These are phyloP conservation scores for Heliamphora exappendiculata DNA, from an alignment of 148 eudicot species.

Conservation along the genomic window DNA sequence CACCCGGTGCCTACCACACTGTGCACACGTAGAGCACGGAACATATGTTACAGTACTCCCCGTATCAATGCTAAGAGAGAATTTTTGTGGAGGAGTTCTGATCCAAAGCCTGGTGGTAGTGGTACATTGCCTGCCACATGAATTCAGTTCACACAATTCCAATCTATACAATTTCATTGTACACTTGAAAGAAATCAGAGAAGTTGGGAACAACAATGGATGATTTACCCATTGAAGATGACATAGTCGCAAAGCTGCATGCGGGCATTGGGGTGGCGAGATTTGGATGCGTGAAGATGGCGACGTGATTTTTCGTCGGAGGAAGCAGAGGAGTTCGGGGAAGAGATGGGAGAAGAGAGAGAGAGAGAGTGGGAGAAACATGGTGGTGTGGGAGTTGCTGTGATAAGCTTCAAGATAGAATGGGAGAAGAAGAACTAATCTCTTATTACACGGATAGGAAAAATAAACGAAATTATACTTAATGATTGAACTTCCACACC, in stretches of 20 bases:
- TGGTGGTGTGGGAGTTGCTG: conserved; percentile 29
- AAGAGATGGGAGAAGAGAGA: conserved; percentile 34
- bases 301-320: conserved; percentile 31
- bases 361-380: conserved; percentile 51
- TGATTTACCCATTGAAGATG: conserved; percentile 57
- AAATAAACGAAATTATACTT: too few relatives aligned
- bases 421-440: too few relatives aligned
- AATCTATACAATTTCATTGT: too few relatives aligned
- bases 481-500: too few relatives aligned
- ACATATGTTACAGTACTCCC: conserved; percentile 98
- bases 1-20: conserved; percentile 96
- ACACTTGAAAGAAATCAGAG: neutral
- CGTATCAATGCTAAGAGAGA: conserved; percentile 86
- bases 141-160: neutral
- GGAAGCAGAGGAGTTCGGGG: conserved; percentile 14
- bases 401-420: too few relatives aligned
- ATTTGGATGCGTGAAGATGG: conserved; percentile 36
- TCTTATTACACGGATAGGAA: too few relatives aligned
- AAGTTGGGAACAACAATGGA: neutral
- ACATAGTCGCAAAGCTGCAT: conserved; percentile 88
- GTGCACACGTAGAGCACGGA: conserved; percentile 82
- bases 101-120: conserved; percentile 85
- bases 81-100: conserved; percentile 86
- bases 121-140: conserved; percentile 62
- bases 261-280: conserved; percentile 45